phyloP scores from a whole-genome alignment of 176 grass and related monocot genomes.

The Calamus simplicifolius region DNA sequence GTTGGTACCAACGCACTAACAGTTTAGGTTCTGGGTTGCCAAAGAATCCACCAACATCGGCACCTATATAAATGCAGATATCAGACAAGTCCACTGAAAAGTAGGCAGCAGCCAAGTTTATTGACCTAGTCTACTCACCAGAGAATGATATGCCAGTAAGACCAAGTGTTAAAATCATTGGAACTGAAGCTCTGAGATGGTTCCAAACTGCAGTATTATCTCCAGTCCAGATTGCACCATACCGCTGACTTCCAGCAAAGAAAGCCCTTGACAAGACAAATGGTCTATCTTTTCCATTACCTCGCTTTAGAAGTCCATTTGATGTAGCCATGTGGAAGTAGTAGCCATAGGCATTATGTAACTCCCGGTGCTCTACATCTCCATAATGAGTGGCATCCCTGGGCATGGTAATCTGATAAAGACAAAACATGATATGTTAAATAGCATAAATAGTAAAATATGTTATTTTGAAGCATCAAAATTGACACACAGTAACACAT shows the following conservation, averaged over 20 bases:
- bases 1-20: slow-evolving; percentile 94
- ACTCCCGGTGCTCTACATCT: slow-evolving; percentile 81
- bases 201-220: slow-evolving; percentile 93
- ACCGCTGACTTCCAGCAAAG: slow-evolving; percentile 87
- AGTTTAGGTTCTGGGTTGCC: slow-evolving; percentile 81
- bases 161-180: slow-evolving; percentile 92
- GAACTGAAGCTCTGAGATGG: slow-evolving; percentile 85
- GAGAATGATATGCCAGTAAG: slow-evolving; percentile 88
- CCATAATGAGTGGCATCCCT: slow-evolving; percentile 82
- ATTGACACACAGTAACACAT: too few species aligned
- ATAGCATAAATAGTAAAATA: background rate
- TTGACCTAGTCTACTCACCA: slow-evolving; percentile 40
- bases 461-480: too few species aligned
- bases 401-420: slow-evolving; percentile 80
- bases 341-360: slow-evolving; percentile 98
- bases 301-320: slow-evolving; percentile 76
- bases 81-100: slow-evolving; percentile 12
- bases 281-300: slow-evolving; percentile 84
- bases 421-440: background rate
- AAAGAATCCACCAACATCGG: slow-evolving; percentile 95
- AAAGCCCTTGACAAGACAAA: slow-evolving; percentile 94
- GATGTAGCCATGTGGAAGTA: slow-evolving; percentile 99
- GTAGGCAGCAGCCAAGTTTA: slow-evolving; percentile 1
- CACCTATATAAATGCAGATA: slow-evolving; percentile 46
- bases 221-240: slow-evolving; percentile 91